Evolutionary conservation across 2,329 filamentous ascomycete species (phyloP).

Genomic region (Escovopsis sp.): DNA sequence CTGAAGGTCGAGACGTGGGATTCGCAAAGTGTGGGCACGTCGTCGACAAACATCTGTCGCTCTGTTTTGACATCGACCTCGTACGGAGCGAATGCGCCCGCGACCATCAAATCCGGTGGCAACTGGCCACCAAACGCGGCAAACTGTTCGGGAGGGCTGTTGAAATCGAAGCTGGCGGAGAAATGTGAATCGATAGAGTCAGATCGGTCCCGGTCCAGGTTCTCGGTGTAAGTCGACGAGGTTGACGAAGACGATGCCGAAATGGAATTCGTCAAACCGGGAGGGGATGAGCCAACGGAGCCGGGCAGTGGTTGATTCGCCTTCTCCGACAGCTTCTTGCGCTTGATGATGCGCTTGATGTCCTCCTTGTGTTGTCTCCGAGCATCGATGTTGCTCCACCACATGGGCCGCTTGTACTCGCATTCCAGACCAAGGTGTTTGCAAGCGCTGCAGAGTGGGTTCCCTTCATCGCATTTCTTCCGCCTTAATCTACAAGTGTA

Average conservation of each 20-base stretch:
- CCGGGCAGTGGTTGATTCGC: constrained; percentile 42
- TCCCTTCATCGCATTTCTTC: constrained; percentile 56
- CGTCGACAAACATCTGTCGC: constrained; percentile 83
- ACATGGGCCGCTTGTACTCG: constrained; percentile 92
- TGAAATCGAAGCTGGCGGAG: constrained; percentile 60
- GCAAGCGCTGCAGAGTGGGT: constrained; percentile 49
- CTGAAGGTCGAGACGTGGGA: constrained; percentile 86
- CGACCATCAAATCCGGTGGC: constrained; percentile 45
- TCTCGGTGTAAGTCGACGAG: constrained; percentile 65
- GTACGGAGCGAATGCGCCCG: constrained; percentile 52
- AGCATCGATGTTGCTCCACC: constrained; percentile 92
- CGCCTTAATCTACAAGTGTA: constrained; percentile 53
- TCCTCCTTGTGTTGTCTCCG: constrained; percentile 78
- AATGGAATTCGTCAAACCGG: constrained; percentile 66
- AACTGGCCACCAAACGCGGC: constrained; percentile 49
- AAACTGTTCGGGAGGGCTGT: constrained; percentile 43
- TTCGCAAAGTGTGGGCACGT: constrained; percentile 71
- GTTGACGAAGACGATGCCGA: constrained; percentile 33
- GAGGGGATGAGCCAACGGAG: constrained; percentile 55
- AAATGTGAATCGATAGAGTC: constrained; percentile 70
- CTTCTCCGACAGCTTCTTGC: constrained; percentile 89
- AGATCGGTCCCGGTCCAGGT: constrained; percentile 56
- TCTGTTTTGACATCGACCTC: constrained; percentile 96
- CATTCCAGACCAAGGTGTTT: constrained; percentile 68
- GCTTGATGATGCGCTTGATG: constrained; percentile 96